Evolutionary conservation across 2,329 filamentous ascomycete genomes (phyloP).

Genomic region (Penicillium sp.): DNA sequence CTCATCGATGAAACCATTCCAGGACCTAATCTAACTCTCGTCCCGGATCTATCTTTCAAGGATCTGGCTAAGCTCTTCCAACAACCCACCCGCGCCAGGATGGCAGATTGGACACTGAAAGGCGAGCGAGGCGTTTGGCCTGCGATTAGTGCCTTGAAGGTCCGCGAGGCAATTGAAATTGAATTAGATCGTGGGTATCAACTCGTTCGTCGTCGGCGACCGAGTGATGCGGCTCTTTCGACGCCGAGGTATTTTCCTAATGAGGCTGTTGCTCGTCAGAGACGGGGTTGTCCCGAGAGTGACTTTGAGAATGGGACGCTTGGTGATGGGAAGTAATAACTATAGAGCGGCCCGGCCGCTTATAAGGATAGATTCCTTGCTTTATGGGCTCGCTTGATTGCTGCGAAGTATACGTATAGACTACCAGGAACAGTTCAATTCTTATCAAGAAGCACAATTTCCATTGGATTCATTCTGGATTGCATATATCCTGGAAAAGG

Average conservation of each 20-base stretch:
- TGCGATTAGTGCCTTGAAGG: conserved; percentile 78
- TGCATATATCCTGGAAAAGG: neutral
- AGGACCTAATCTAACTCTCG: conserved; percentile 77
- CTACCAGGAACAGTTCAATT: neutral
- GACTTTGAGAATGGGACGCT: conserved; percentile 25
- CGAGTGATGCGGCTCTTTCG: conserved; percentile 34
- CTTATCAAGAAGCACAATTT: neutral
- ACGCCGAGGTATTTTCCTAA: conserved; percentile 34
- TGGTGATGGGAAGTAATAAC: conserved; percentile 17
- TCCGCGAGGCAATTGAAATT: conserved; percentile 83
- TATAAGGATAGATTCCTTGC: neutral
- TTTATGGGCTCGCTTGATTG: neutral
- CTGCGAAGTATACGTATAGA: neutral
- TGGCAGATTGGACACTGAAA: conserved; percentile 83
- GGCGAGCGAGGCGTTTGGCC: conserved; percentile 93
- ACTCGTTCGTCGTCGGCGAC: conserved; percentile 63
- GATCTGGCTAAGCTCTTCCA: conserved; percentile 84
- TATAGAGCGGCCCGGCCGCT: neutral
- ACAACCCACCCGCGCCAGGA: conserved; percentile 74
- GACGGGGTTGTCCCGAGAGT: conserved; percentile 33
- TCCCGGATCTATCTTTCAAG: conserved; percentile 73
- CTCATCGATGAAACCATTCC: conserved; percentile 83
- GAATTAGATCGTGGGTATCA: conserved; percentile 88
- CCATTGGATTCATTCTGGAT: neutral
- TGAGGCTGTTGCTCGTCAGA: conserved; percentile 37